Conservation (phyloP, 345 rosid species). For the Syzygium oleosum region DNA sequence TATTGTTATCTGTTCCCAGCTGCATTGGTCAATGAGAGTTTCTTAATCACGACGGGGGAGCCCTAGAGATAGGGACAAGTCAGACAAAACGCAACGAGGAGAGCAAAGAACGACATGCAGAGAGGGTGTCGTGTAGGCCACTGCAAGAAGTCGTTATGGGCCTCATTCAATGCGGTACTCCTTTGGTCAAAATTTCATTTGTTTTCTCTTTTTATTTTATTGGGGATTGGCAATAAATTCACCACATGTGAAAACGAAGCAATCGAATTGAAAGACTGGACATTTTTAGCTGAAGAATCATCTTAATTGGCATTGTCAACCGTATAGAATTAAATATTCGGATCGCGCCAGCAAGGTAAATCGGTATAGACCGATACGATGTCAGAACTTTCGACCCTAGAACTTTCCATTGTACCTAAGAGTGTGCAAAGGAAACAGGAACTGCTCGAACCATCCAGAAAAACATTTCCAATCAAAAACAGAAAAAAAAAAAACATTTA, state of each 20-base stretch:
- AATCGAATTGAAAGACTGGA: neutral
- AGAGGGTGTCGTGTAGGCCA: neutral
- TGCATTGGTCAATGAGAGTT: neutral
- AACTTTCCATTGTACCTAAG: neutral
- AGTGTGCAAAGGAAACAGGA: too few species aligned
- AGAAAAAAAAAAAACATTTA: too few species aligned
- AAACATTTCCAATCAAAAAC: too few species aligned
- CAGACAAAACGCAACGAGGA: neutral
- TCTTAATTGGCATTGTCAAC: too few species aligned
- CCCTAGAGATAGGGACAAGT: neutral
- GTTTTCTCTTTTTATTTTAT: neutral
- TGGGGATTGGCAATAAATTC: neutral
- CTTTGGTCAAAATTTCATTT: neutral
- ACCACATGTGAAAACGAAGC: neutral
- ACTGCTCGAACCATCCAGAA: too few species aligned
- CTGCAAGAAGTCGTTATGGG: neutral
- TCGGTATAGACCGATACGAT: rapidly evolving
- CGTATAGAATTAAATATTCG: neutral
- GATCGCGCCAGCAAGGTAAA: rapidly evolving
- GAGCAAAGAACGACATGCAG: neutral
- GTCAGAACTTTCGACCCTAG: rapidly evolving
- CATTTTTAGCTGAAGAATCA: neutral
- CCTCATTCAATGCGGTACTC: neutral
- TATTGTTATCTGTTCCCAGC: neutral
- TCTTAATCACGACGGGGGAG: neutral